A percentile compares a stretch with the other conserved stretches of the same genome.
Conservation (phyloP, 2,329 filamentous ascomycete genomes). For the Colletotrichum sp. region DNA sequence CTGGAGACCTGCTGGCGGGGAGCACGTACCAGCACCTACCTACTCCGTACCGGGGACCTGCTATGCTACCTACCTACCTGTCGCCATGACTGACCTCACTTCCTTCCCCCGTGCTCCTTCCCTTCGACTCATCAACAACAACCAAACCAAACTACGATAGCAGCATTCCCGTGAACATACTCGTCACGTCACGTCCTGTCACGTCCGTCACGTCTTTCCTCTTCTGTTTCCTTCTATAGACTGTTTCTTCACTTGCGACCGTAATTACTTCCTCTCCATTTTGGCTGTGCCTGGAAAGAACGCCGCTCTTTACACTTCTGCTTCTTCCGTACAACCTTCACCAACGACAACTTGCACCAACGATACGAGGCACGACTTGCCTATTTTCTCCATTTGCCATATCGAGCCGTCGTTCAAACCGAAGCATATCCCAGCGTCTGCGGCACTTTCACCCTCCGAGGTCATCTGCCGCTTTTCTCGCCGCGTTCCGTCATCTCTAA, state of each 20-base stretch:
- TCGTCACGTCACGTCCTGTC: conserved; percentile 19
- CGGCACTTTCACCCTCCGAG: conserved; percentile 1
- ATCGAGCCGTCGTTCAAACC: background rate
- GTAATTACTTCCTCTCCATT: conserved; percentile 15
- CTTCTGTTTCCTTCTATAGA: conserved; percentile 20
- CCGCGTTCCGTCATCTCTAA: background rate
- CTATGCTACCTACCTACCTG: background rate
- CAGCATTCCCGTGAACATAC: conserved; percentile 20
- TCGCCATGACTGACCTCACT: conserved; percentile 13
- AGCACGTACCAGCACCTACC: conserved; percentile 14
- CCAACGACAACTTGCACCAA: background rate
- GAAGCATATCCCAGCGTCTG: background rate
- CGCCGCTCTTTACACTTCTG: conserved; percentile 17
- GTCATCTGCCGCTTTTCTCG: conserved; percentile 10
- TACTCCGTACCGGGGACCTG: background rate
- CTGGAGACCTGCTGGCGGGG: conserved; percentile 2
- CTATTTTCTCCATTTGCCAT: background rate
- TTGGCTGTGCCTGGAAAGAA: conserved; percentile 19
- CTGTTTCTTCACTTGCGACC: background rate
- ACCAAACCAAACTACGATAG: conserved; percentile 7
- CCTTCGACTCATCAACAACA: conserved; percentile 21
- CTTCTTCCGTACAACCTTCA: conserved; percentile 16
- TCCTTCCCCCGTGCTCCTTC: conserved; percentile 7
- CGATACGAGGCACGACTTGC: background rate
- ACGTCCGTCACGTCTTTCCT: conserved; percentile 14